Evolutionary conservation across 2,329 filamentous ascomycete species (phyloP), one percentile per base, ranked within the genome.

Genomic region (Diaporthe citriasiana): DNA sequence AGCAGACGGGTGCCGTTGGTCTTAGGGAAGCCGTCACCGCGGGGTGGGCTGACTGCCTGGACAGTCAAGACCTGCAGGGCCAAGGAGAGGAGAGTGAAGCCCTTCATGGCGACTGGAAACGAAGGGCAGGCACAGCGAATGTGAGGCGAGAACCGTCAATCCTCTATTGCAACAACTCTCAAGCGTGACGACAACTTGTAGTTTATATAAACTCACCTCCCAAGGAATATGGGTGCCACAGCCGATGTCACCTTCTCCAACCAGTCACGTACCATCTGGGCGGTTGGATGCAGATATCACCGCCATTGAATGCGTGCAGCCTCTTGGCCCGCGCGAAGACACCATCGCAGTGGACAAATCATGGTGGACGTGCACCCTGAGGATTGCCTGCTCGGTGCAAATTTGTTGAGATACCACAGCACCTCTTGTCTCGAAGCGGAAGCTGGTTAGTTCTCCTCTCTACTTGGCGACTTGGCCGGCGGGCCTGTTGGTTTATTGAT

Each of bases 1-100:
- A 68, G 45, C 9, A 68, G 63, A 68, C 63, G 63, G 3, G 63
- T 68, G 63, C 63, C 63, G n/a, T 68, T 68, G 7, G 63, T 68
- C 47, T 68, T 68, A 0, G 63, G 63, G 45, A 68, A 68, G 33
- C 63, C 63, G 3, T 33, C 40, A 9, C 63, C 63, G 6, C 63
- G 63, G 47, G 63, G 47, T 0, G 63, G 63, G 13, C 33, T 68
- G 47, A 30, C 33, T 6, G 47, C 63, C 47, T 68, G 63, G 33
- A 53, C 63, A 5, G 63, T 19, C 33, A 40, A 4, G 63, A 3
- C 33, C 45, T 47, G 19, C 2, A 53, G 13, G 22, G 38, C 63
- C 63, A 68, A 17, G 12, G 63, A 68, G 47, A 68, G 15, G 63
- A 35, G n/a, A 35, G 33, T 27, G 47, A 50, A 40, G 47, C 63